Evolutionary conservation across 345 rosid species (phyloP).

Genomic region (Eucalyptus pauciflora): DNA sequence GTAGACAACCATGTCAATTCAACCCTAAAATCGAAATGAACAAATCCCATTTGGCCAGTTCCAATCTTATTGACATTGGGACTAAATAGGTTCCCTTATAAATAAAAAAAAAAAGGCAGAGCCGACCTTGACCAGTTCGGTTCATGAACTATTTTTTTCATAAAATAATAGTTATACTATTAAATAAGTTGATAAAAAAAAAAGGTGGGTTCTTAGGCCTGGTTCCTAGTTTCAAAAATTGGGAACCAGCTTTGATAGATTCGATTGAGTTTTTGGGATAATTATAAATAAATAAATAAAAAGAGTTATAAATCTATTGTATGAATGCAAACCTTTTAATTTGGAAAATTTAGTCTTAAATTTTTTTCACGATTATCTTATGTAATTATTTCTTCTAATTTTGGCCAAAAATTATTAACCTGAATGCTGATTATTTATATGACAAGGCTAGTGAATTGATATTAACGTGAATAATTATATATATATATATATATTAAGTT

Average conservation of each 20-base stretch:
- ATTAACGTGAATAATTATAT: background rate
- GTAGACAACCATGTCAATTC: fast-evolving
- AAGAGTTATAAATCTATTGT: fast-evolving
- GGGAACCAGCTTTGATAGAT: background rate
- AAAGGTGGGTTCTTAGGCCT: fast-evolving
- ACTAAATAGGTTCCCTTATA: background rate
- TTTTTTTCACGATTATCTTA: fast-evolving
- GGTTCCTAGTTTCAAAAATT: background rate
- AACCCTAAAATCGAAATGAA: fast-evolving
- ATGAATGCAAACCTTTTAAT: fast-evolving
- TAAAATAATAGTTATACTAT: fast-evolving
- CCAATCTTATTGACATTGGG: no score
- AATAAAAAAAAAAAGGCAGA: no score
- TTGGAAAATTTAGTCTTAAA: fast-evolving
- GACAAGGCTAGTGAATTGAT: fast-evolving
- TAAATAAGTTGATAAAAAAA: background rate
- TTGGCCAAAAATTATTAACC: fast-evolving
- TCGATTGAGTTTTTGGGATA: fast-evolving
- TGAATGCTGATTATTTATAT: no score
- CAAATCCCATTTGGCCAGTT: fast-evolving
- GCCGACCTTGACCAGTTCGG: fast-evolving
- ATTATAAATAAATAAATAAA: background rate
- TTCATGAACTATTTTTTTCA: background rate
- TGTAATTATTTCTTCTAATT: fast-evolving
- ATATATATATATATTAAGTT: background rate